These are phyloP conservation scores for Pyrenula massariospora DNA, from an alignment of 495 filamentous ascomycete species.

Conservation along the genomic window DNA sequence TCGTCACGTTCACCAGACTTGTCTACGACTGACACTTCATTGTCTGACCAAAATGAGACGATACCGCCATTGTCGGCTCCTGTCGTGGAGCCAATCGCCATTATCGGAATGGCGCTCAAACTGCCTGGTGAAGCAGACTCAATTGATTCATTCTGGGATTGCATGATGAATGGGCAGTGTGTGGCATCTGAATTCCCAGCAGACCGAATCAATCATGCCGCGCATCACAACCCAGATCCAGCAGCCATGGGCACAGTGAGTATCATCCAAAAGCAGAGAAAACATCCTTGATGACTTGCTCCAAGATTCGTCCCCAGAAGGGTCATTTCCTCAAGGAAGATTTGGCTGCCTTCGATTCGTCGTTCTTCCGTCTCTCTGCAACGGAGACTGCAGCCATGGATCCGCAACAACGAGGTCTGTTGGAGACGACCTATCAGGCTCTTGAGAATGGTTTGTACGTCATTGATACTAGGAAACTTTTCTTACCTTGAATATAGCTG, in stretches of 20 bases:
- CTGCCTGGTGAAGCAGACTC: conserved; percentile 39
- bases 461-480: conserved; percentile 5
- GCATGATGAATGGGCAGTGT: conserved; percentile 33
- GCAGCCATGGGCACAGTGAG: background rate
- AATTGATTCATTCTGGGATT: conserved; percentile 43
- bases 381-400: conserved; percentile 45
- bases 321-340: conserved; percentile 26
- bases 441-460: conserved; percentile 28
- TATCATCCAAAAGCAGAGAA: background rate
- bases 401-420: conserved; percentile 40
- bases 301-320: background rate
- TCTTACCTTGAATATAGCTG: conserved; percentile 8
- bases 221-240: background rate
- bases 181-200: conserved; percentile 36
- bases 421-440: conserved; percentile 46
- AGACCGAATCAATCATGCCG: conserved; percentile 30
- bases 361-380: conserved; percentile 37
- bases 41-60: too few relatives aligned
- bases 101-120: conserved; percentile 45
- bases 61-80: background rate
- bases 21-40: too few relatives aligned
- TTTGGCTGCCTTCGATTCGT: conserved; percentile 23
- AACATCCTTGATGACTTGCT: background rate
- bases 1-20: too few relatives aligned
- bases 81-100: conserved; percentile 33